Base-by-base conservation (phyloP, 305 asterid species). In the Rubia tinctorum region DNA sequence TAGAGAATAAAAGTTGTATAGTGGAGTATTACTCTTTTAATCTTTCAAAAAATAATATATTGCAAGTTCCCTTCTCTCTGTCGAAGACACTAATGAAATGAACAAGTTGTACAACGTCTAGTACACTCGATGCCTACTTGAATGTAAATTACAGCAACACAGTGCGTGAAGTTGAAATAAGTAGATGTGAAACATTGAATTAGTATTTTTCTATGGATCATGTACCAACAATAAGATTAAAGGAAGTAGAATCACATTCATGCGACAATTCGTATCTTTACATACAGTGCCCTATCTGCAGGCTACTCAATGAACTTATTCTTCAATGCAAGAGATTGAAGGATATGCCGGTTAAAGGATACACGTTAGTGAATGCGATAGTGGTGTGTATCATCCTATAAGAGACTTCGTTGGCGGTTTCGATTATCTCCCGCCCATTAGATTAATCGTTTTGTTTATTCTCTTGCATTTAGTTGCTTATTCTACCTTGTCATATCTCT, bases 21-120 rank as follows among this genome's bases (percentile, higher is more conserved):
- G 2, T 27, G 30, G 30, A 27, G 30, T 27, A 27, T 27, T 27
- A 27, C 30, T 27, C 2, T 27, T 27, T 27, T 27, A 27, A 27
- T 27, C 30, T 27, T 27, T 27, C 30, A 27, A 27, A 27, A 27
- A 27, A 27, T 27, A 27, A 27, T 27, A 27, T 27, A 27, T 27
- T 27, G 30, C 5, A 83, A 75, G 73, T 43, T 83, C 12, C 84
- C 84, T 63, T 78, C 49, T 0, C 73, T 83, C 58, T 80, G 72
- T 20, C 72, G 79, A 73, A 82, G 71, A 42, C 66, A 56, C 14
- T 75, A 67, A 39, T 14, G 12, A 22, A 67, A 39, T 14, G 12
- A 22, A 71, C 67, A 14, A 8, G 30, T 20, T n/a, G 22, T 11
- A 53, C 64, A 6, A 51, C 11, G 4, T 58, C 72, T 22, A 22